phyloP scores from a whole-genome alignment of 2,329 filamentous ascomycete genomes.

The Acarospora socialis region DNA sequence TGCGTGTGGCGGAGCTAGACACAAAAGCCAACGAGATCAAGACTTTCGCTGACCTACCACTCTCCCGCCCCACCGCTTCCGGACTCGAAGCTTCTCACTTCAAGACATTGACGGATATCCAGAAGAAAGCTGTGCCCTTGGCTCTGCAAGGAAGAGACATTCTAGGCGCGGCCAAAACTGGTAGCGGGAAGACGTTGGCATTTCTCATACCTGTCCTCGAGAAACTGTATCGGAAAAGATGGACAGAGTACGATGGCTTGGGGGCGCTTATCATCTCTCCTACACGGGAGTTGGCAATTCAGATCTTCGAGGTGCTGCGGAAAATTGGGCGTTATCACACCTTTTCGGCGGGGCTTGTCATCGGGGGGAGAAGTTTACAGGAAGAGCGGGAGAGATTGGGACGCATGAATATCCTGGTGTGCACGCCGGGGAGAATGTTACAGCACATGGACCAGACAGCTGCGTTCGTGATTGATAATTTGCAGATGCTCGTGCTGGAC shows the following conservation, averaged over 20 bases:
- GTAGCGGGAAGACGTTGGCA: constrained; percentile 86
- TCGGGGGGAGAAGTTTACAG: constrained; percentile 79
- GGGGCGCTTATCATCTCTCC: constrained; percentile 88
- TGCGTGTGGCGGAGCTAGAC: constrained; percentile 31
- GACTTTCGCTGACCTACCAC: constrained; percentile 68
- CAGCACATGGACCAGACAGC: constrained; percentile 94
- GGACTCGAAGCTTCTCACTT: constrained; percentile 82
- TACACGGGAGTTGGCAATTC: constrained; percentile 85
- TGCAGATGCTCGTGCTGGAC: constrained; percentile 86
- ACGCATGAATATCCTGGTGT: constrained; percentile 94
- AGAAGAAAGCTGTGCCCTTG: constrained; percentile 74
- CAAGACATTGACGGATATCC: constrained; percentile 80
- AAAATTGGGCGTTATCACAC: constrained; percentile 80
- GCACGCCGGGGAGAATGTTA: constrained; percentile 85
- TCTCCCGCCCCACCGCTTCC: constrained; percentile 64
- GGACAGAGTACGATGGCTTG: constrained; percentile 80
- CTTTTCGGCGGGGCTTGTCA: constrained; percentile 85
- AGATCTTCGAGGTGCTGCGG: constrained; percentile 87
- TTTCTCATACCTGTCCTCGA: constrained; percentile 88
- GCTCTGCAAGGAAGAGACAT: constrained; percentile 79
- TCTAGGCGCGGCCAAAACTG: constrained; percentile 87
- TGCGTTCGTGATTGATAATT: constrained; percentile 72
- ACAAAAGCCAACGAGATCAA: constrained; percentile 35
- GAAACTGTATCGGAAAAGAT: constrained; percentile 76
- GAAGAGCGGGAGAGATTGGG: constrained; percentile 74